These are phyloP conservation scores for Platanus orientalis DNA, from an alignment of 164 flowering plant genomes.

Conservation along the genomic window DNA sequence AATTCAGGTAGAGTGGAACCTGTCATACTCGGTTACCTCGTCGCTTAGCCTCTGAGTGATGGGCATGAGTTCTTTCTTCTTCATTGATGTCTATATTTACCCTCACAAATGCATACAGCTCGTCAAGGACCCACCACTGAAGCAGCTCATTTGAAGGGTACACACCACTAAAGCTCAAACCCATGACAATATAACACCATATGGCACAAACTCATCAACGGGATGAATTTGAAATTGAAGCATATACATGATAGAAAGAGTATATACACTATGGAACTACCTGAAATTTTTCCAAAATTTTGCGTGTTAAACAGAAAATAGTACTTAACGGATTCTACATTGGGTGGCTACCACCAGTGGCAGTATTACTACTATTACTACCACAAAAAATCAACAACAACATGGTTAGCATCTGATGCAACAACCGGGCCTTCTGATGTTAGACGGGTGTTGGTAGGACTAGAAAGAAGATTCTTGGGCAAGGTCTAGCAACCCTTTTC, in stretches of 20 bases:
- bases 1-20: too few species aligned
- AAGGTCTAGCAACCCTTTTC: neutral
- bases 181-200: too few species aligned
- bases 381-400: neutral
- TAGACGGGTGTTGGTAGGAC: neutral
- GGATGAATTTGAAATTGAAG: neutral
- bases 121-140: too few species aligned
- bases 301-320: neutral
- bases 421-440: neutral
- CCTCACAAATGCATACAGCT: too few species aligned
- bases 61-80: too few species aligned
- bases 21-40: too few species aligned
- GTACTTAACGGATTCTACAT: too few species aligned
- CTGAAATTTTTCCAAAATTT: neutral
- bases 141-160: too few species aligned
- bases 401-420: neutral
- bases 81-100: too few species aligned
- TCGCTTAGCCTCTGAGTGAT: too few species aligned
- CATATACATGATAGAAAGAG: neutral
- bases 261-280: neutral
- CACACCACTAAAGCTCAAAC: too few species aligned
- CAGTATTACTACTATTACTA: neutral
- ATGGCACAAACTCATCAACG: too few species aligned
- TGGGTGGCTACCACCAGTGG: neutral
- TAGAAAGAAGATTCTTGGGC: neutral